Percentiles rank a stretch among this genome's conserved stretches.
Conservation (phyloP, 192 early-diverging fungal genomes). For the Gryganskiella cystojenkinii region DNA sequence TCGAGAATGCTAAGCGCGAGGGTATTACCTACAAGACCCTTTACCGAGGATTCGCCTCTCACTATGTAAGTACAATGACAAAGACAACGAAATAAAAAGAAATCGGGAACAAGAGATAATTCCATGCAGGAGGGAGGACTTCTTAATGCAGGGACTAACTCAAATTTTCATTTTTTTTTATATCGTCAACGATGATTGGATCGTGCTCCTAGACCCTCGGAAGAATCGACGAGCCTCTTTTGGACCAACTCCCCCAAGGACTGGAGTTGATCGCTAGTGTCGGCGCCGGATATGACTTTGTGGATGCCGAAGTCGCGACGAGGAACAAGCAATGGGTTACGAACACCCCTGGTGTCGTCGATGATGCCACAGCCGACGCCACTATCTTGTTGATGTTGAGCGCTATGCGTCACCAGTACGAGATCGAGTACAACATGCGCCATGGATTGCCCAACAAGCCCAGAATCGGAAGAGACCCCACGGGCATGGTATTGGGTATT, state of each 20-base stretch:
- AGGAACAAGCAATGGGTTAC: slow-evolving; percentile 38
- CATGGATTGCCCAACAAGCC: slow-evolving; percentile 21
- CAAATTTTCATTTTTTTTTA: background rate
- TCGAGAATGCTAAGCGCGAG: slow-evolving; percentile 25
- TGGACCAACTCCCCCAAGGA: slow-evolving; percentile 41
- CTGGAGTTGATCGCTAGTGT: slow-evolving; percentile 32
- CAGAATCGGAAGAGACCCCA: slow-evolving; percentile 36
- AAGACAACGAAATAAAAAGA: no score
- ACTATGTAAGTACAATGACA: slow-evolving; percentile 31
- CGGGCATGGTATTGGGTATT: slow-evolving; percentile 63
- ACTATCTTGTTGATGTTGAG: slow-evolving; percentile 40
- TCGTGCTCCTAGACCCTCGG: slow-evolving; percentile 37
- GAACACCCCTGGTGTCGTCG: slow-evolving; percentile 45
- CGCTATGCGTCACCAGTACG: slow-evolving; percentile 38
- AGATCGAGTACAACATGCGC: slow-evolving; percentile 34
- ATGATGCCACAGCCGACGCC: slow-evolving; percentile 40
- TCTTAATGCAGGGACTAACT: background rate
- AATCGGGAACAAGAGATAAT: background rate
- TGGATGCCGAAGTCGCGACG: slow-evolving; percentile 38
- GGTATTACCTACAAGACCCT: slow-evolving; percentile 41
- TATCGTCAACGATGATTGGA: no score
- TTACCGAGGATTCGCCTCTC: slow-evolving; percentile 42
- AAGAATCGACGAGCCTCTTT: slow-evolving; percentile 41
- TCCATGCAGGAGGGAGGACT: background rate
- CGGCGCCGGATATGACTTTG: slow-evolving; percentile 50